A percentile compares a stretch with the other conserved stretches of the same genome.
Evolutionary conservation across 2,329 filamentous ascomycete genomes (phyloP).

Genomic region (Xylaria sp.): DNA sequence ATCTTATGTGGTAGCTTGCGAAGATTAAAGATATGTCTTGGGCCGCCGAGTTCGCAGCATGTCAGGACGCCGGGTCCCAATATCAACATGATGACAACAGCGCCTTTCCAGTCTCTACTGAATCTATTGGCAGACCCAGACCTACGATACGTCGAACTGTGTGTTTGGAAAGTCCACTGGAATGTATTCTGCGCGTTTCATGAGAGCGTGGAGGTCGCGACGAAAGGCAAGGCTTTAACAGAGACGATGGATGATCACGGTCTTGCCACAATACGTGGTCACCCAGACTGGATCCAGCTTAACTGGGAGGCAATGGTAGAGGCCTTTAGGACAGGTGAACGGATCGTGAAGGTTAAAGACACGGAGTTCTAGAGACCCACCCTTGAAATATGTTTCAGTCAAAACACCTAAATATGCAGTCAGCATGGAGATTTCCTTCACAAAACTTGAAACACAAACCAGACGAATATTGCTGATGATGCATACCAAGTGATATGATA

Average conservation of each 20-base stretch:
- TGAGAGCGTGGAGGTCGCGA: slow-evolving; percentile 28
- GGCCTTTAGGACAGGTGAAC: slow-evolving; percentile 20
- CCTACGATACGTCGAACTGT: slow-evolving; percentile 54
- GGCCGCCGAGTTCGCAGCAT: slow-evolving; percentile 39
- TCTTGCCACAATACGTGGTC: slow-evolving; percentile 40
- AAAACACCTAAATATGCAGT: background rate
- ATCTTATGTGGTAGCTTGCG: slow-evolving; percentile 46
- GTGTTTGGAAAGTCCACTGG: slow-evolving; percentile 53
- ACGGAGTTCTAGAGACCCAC: slow-evolving; percentile 17
- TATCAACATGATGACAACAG: slow-evolving; percentile 39
- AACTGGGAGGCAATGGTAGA: slow-evolving; percentile 34
- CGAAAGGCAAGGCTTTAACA: slow-evolving; percentile 23
- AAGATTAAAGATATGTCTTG: slow-evolving; percentile 43
- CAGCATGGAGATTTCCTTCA: background rate
- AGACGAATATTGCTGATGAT: slow-evolving; percentile 6
- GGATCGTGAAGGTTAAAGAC: slow-evolving; percentile 33
- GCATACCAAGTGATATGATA: background rate
- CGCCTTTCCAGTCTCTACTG: slow-evolving; percentile 53
- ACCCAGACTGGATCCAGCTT: slow-evolving; percentile 35
- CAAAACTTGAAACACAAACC: background rate
- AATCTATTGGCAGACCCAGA: slow-evolving; percentile 59
- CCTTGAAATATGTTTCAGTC: background rate
- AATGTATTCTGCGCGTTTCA: slow-evolving; percentile 58
- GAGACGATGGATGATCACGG: slow-evolving; percentile 41
- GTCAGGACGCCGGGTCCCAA: slow-evolving; percentile 34